Evolutionary conservation across 192 early-diverging fungal species (phyloP).

Genomic region (Backusella tarrabulga): DNA sequence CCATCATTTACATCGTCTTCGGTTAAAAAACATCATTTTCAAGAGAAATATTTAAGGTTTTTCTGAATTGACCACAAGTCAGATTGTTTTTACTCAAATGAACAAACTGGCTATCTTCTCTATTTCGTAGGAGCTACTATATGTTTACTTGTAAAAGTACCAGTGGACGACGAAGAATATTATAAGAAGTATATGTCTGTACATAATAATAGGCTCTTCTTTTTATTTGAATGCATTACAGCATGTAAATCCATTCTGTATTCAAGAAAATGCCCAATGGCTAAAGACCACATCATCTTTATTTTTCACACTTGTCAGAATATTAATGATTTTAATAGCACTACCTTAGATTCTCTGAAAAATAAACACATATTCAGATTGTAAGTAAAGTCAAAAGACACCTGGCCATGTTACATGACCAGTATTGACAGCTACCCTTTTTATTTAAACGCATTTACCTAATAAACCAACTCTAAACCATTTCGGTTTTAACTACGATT

Average conservation of each 20-base stretch:
- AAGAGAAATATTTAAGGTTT: neutral
- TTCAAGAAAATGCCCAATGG: constrained; percentile 13
- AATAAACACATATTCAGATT: neutral
- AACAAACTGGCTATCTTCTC: neutral
- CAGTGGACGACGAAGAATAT: too few relatives aligned
- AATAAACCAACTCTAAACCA: too few relatives aligned
- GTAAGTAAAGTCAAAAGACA: neutral
- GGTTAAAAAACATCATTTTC: neutral
- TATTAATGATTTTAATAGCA: neutral
- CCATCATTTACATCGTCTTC: neutral
- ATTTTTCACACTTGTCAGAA: neutral
- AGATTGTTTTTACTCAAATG: neutral
- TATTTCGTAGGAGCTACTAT: neutral
- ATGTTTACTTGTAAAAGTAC: neutral
- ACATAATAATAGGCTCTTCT: too few relatives aligned
- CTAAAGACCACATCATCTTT: constrained; percentile 1
- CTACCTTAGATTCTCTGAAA: neutral
- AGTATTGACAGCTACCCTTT: too few relatives aligned
- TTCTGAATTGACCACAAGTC: neutral
- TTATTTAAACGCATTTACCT: too few relatives aligned
- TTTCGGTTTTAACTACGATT: too few relatives aligned
- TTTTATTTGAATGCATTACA: neutral
- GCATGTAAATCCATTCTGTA: constrained; percentile 17
- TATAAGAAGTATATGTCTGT: too few relatives aligned
- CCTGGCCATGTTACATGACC: too few relatives aligned